Evolutionary conservation across 2,329 filamentous ascomycete species (phyloP).

Genomic region (Talaromyces funiculosus): DNA sequence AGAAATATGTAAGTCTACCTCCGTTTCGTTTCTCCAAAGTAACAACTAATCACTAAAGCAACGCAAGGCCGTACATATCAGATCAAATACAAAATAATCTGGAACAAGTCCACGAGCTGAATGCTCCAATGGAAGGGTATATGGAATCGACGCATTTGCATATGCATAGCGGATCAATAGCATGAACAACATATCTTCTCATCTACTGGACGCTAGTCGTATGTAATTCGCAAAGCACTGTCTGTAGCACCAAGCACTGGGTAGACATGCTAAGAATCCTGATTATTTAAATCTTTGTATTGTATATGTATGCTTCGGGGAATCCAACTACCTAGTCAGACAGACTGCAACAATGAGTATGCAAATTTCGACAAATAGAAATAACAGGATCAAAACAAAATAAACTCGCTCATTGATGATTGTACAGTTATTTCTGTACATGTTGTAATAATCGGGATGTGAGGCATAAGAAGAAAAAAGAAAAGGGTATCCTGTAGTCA

Average conservation of each 20-base stretch:
- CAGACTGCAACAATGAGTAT: not conserved
- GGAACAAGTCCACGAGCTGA: too few species aligned
- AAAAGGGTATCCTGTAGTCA: conserved; percentile 13
- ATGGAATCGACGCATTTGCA: too few species aligned
- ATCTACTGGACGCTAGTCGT: too few species aligned
- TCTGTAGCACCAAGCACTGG: too few species aligned
- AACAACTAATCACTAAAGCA: too few species aligned
- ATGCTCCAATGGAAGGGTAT: too few species aligned
- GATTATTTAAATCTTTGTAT: not conserved
- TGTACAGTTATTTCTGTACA: conserved; percentile 7
- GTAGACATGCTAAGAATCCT: too few species aligned
- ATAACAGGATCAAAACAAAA: not conserved
- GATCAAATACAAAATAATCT: not conserved
- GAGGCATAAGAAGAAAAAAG: not conserved
- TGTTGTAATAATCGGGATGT: not conserved
- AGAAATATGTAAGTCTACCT: too few species aligned
- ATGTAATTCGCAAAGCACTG: too few species aligned
- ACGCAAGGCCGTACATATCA: not conserved
- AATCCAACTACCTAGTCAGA: not conserved
- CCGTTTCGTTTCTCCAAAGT: too few species aligned
- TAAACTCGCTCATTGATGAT: not conserved
- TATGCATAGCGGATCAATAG: too few species aligned
- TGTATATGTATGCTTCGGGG: not conserved
- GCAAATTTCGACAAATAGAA: not conserved
- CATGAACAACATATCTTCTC: too few species aligned